Evolutionary conservation across 805 yeast genomes (phyloP).

Genomic region (Candida wancherniae): DNA sequence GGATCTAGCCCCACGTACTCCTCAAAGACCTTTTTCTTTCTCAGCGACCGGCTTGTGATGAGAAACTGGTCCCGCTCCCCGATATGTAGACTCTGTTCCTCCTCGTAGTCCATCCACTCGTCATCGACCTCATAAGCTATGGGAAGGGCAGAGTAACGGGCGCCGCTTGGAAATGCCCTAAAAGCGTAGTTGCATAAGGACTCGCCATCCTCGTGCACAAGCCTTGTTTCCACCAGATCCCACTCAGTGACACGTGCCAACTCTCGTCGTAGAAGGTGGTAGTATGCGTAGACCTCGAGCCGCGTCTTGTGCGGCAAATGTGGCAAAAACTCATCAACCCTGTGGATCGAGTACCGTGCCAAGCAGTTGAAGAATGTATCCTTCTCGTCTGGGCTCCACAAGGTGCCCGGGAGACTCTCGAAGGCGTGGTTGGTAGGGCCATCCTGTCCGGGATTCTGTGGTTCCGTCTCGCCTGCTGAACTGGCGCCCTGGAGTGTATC

Average conservation of each 20-base stretch:
- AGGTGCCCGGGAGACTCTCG: constrained; percentile 24
- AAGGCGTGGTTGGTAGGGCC: neutral
- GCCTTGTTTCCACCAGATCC: too few species aligned
- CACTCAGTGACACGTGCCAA: too few species aligned
- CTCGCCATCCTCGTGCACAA: too few species aligned
- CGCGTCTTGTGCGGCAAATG: constrained; percentile 39
- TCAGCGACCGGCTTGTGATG: constrained; percentile 2
- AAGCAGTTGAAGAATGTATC: constrained; percentile 47
- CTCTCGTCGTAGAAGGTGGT: constrained; percentile 29
- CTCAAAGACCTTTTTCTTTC: neutral
- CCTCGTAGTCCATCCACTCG: constrained; percentile 41
- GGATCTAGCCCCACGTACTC: neutral
- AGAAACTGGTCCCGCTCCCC: constrained; percentile 14
- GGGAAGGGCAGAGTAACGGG: constrained; percentile 44
- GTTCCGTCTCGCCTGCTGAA: too few species aligned
- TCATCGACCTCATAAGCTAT: constrained; percentile 49
- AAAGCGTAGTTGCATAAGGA: too few species aligned
- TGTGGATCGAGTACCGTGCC: constrained; percentile 45
- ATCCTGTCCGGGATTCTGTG: too few species aligned
- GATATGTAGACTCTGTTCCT: constrained; percentile 27
- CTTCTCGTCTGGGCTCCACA: constrained; percentile 49
- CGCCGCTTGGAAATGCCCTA: constrained; percentile 13
- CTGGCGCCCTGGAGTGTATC: neutral
- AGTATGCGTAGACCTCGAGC: constrained; percentile 44
- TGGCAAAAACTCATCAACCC: constrained; percentile 36